Evolutionary conservation across 805 yeast genomes (phyloP), one percentile per base, ranked within the genome.

Genomic region (Saturnispora bothae): DNA sequence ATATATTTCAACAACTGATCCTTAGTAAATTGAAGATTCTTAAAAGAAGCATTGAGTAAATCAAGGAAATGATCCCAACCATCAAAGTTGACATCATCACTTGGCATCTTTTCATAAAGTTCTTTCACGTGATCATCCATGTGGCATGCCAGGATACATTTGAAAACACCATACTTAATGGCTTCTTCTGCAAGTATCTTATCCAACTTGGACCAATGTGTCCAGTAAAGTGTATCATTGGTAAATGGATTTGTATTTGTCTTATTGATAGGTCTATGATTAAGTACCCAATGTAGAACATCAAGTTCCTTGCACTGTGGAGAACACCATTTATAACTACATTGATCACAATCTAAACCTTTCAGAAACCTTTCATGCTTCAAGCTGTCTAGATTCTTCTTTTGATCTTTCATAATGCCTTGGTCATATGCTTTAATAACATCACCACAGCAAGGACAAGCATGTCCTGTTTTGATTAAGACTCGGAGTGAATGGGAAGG

Each of bases 371-470:
- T 43, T 9, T 48, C 50, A 34, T 50, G 53, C 36, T 52, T 56
- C 4, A 49, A 15, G n/a, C 39, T 44, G 23, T 44, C 45, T 9
- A 46, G 31, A 12, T 42, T 33, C 9, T 23, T 33, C 7, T 36
- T 19, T 22, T 48, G 49, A 28, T 42, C 52, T 28, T 48, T 52
- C 41, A 54, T 44, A 8, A 54, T 35, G 4, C 62, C 60, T 28
- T 46, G 44, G 41, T 57, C 59, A 30, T 54, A 53, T 5, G 50
- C 49, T 40, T 57, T 57, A 31, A 57, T 38, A 5, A 55, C 59
- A 10, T 48, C 52, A 3, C 62, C 61, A 40, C 62, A 57, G 27
- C 43, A 48, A 27, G 55, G 48, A 36, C 62, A 57, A 26, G 57
- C 52, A 41, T 54, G 57, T 1, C 62, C 62, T 3, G 48, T 40